phyloP scores from a whole-genome alignment of 1,284 basidiomycete species.

The Sanghuangporus sanghuang region DNA sequence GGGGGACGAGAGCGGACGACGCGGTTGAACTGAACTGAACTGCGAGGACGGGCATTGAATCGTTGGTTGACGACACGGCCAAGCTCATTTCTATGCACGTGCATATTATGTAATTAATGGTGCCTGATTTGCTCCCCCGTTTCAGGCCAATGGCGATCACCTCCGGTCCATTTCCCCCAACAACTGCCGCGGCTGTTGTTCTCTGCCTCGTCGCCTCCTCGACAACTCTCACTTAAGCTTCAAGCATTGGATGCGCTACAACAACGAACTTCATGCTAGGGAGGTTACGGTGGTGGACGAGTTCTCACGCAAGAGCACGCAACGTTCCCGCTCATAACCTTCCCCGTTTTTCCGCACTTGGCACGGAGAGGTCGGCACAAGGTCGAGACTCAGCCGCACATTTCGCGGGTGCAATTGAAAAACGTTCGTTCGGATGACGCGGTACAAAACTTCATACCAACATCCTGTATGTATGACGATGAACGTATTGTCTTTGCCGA shows the following conservation, averaged over 20 bases:
- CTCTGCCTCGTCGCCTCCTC: not conserved
- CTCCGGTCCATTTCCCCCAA: not conserved
- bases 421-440: no score
- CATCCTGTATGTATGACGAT: no score
- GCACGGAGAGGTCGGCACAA: not conserved
- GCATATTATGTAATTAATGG: not conserved
- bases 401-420: no score
- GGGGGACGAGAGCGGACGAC: no score
- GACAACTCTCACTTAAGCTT: no score
- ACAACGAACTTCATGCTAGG: no score
- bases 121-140: not conserved
- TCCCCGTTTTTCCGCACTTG: not conserved
- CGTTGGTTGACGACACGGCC: not conserved
- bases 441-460: no score
- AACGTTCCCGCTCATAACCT: not conserved
- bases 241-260: no score
- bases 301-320: not conserved
- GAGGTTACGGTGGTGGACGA: no score
- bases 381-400: not conserved
- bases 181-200: not conserved
- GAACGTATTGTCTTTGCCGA: no score
- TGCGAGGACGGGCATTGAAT: not conserved
- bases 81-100: not conserved
- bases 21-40: not conserved
- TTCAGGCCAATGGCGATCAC: not conserved